phyloP scores from a whole-genome alignment of 495 filamentous ascomycete genomes.

The Hypomontagnella submonticulosa region DNA sequence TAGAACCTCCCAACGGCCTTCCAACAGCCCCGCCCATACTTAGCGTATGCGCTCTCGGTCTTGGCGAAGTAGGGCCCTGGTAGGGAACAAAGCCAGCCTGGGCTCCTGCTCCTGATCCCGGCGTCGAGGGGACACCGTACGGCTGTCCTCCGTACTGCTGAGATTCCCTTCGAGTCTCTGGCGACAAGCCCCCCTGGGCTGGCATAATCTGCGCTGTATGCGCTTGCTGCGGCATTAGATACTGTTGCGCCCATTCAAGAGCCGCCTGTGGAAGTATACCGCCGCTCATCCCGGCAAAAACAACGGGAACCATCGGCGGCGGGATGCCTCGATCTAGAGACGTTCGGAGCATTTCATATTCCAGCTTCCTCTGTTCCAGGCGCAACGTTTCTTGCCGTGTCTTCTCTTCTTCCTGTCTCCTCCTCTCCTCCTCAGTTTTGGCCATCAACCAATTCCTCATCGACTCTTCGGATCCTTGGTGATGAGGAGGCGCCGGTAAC shows the following conservation, averaged over 20 bases:
- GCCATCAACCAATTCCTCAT: constrained; percentile 85
- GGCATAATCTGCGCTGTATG: constrained; percentile 65
- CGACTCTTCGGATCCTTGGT: constrained; percentile 79
- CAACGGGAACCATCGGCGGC: constrained; percentile 85
- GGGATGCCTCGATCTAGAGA: constrained; percentile 84
- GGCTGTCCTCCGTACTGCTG: constrained; percentile 53
- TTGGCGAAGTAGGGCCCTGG: constrained; percentile 54
- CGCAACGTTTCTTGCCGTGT: constrained; percentile 81
- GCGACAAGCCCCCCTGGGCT: constrained; percentile 59
- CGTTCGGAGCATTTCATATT: constrained; percentile 85
- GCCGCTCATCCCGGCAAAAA: constrained; percentile 86
- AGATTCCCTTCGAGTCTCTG: constrained; percentile 59
- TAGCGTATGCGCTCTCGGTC: constrained; percentile 52
- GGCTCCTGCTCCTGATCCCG: constrained; percentile 55
- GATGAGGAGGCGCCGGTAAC: constrained; percentile 76
- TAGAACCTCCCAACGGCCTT: constrained; percentile 44
- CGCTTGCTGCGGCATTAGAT: constrained; percentile 64
- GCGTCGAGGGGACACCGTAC: constrained; percentile 60
- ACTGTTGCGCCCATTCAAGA: constrained; percentile 81
- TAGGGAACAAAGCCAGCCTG: constrained; percentile 50
- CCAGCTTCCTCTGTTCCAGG: constrained; percentile 84
- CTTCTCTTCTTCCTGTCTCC: constrained; percentile 88
- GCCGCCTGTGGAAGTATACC: constrained; percentile 65
- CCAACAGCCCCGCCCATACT: constrained; percentile 50
- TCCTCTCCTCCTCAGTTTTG: constrained; percentile 85